Base-by-base conservation (phyloP, 106 monocot species). In the Iris macrosiphon region DNA sequence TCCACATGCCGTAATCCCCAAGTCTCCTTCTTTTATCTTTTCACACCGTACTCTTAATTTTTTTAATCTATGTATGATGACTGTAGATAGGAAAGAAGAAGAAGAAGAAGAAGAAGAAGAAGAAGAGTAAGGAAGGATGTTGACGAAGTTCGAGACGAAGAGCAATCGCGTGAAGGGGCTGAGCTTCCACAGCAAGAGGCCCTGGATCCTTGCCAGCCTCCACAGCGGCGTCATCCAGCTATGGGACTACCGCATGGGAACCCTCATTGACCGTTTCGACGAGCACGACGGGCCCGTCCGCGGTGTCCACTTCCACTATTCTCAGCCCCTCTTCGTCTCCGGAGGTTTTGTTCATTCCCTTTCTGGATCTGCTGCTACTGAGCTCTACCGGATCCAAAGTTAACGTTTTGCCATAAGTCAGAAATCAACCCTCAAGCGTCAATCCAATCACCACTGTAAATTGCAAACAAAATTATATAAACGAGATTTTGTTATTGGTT, bases 241-340 rank as follows among this genome's bases (percentile, higher is more conserved):
- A 12, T 92, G 92, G 92, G 92, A 92, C 63, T 86, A 92, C 72
- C 68, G 82, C 29, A 86, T 92, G 85, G 85, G 92, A 7, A 92
- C 92, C 2, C 72, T 92, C 37, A 79, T 92, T 42, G 92, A 92
- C 48, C 92, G 83, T 7, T 92, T 92, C 62, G 92, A 87, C 31
- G 92, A 87, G 74, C 92, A 92, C 62, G 86, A 92, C 28, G 86
- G 87, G 13, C 87, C 85, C 12, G 79, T 93, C 31, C 76, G 87
- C 33, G 86, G 92, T 23, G 83, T 93, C 49, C 87, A 87, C 44
- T 87, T 87, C 61, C 87, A 93, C 71, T 77, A 82, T 19, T 73
- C 79, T 3, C 86, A 86, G 73, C 92, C 92, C 13, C 82, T 92
- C 18, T 92, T 92, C 62, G 85, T 92, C 47, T 92, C 92, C 18